phyloP scores from a whole-genome alignment of 2,329 filamentous ascomycete species.

The Aschersonia sp. region DNA sequence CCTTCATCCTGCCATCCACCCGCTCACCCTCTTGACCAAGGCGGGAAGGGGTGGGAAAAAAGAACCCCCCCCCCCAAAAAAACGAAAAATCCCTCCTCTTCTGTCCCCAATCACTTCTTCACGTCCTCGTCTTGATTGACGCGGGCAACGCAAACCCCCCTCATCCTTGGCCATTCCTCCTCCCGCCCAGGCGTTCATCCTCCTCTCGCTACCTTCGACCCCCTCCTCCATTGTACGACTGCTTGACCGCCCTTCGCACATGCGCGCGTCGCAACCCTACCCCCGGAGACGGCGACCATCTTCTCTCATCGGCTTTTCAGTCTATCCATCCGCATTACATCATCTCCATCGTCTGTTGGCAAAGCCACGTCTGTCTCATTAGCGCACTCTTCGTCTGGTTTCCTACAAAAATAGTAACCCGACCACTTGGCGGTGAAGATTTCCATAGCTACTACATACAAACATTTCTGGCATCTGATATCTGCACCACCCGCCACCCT shows the following conservation, averaged over 20 bases:
- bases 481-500: too few species aligned
- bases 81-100: neutral
- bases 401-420: too few species aligned
- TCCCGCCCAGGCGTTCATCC: neutral
- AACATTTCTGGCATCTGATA: too few species aligned
- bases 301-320: neutral
- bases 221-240: too few species aligned
- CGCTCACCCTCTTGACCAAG: too few species aligned
- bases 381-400: neutral
- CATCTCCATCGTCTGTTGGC: neutral
- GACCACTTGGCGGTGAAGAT: too few species aligned
- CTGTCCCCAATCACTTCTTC: neutral
- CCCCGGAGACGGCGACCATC: neutral
- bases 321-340: constrained; percentile 1
- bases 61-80: too few species aligned
- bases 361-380: neutral
- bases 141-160: too few species aligned
- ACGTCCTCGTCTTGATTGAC: neutral
- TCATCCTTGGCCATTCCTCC: neutral
- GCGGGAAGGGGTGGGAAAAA: too few species aligned
- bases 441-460: too few species aligned
- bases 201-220: neutral
- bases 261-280: neutral
- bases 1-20: too few species aligned
- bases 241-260: neutral